Conservation (phyloP, 345 rosid genomes). For the Carallia brachiata region DNA sequence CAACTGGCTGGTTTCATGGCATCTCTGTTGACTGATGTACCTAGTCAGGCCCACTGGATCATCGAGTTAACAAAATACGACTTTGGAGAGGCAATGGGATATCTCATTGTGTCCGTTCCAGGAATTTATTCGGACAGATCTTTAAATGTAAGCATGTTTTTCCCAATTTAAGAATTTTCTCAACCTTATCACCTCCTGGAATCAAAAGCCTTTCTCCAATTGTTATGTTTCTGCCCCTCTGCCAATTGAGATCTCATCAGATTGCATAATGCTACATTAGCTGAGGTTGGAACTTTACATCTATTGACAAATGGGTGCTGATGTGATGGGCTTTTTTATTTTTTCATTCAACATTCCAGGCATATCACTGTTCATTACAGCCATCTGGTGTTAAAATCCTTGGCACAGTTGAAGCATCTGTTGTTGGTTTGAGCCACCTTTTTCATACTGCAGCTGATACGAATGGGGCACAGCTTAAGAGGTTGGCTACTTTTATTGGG, state of each 20-base stretch:
- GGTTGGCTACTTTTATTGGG: slow-evolving; percentile 60
- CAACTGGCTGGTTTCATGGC: slow-evolving; percentile 90
- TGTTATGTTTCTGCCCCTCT: slow-evolving; percentile 1
- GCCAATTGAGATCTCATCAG: neutral
- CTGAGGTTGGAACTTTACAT: no score
- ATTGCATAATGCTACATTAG: no score
- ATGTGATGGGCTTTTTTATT: slow-evolving; percentile 2
- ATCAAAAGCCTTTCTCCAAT: neutral
- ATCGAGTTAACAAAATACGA: slow-evolving; percentile 66
- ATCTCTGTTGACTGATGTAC: slow-evolving; percentile 71
- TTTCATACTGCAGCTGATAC: slow-evolving; percentile 55
- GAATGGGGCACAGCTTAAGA: slow-evolving; percentile 64
- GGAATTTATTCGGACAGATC: slow-evolving; percentile 66
- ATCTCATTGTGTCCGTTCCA: slow-evolving; percentile 81
- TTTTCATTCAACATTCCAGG: slow-evolving; percentile 26
- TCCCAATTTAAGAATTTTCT: neutral
- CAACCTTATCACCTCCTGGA: neutral
- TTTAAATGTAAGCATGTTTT: slow-evolving; percentile 38
- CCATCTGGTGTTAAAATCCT: slow-evolving; percentile 38
- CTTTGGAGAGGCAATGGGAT: slow-evolving; percentile 65
- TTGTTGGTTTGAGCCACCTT: slow-evolving; percentile 83
- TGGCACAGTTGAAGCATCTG: slow-evolving; percentile 74
- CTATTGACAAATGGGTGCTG: neutral
- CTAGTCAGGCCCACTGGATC: slow-evolving; percentile 85
- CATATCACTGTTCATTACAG: slow-evolving; percentile 21